Conservation (phyloP, 1,284 basidiomycete genomes). For the Trametes pubescens region DNA sequence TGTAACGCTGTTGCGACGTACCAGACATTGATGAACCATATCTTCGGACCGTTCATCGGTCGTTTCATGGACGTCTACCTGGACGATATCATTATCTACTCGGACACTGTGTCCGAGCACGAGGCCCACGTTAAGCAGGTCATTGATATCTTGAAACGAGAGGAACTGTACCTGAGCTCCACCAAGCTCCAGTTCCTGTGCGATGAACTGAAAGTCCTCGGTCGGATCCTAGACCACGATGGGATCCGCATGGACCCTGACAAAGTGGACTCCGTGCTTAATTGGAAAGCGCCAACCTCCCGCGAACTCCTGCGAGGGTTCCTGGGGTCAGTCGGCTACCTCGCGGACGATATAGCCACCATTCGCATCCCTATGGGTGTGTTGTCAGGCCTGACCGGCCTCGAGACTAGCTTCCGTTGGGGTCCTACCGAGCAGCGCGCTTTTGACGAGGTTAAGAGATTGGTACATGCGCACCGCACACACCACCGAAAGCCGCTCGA, state of each 20-base stretch:
- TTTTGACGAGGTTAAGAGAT: slow-evolving; percentile 39
- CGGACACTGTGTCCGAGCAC: slow-evolving; percentile 39
- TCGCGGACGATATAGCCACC: slow-evolving; percentile 27
- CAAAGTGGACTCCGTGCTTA: slow-evolving; percentile 41
- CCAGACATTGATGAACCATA: slow-evolving; percentile 46
- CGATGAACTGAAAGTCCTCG: slow-evolving; percentile 38
- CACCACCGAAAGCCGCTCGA: slow-evolving; percentile 34
- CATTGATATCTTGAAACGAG: slow-evolving; percentile 33
- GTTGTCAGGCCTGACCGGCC: slow-evolving; percentile 26
- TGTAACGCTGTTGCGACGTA: slow-evolving; percentile 47
- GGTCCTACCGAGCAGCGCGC: slow-evolving; percentile 37
- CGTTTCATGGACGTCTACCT: slow-evolving; percentile 27
- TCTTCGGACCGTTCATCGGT: slow-evolving; percentile 41
- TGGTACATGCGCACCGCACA: slow-evolving; percentile 31
- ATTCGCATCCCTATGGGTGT: slow-evolving; percentile 36
- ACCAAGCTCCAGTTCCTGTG: slow-evolving; percentile 43
- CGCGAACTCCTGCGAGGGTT: slow-evolving; percentile 33
- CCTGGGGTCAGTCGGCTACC: slow-evolving; percentile 26
- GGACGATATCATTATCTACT: slow-evolving; percentile 46
- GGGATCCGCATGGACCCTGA: slow-evolving; percentile 44
- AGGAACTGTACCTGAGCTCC: slow-evolving; percentile 37
- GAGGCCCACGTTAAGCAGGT: slow-evolving; percentile 34
- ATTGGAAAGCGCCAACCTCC: slow-evolving; percentile 43
- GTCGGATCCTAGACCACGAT: slow-evolving; percentile 40
- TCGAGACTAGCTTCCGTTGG: slow-evolving; percentile 33